A percentile compares a stretch with the other conserved stretches of the same genome.
These are phyloP conservation scores for Emergomyces pasteurianus DNA, from an alignment of 2,329 filamentous ascomycete species.

Conservation along the genomic window DNA sequence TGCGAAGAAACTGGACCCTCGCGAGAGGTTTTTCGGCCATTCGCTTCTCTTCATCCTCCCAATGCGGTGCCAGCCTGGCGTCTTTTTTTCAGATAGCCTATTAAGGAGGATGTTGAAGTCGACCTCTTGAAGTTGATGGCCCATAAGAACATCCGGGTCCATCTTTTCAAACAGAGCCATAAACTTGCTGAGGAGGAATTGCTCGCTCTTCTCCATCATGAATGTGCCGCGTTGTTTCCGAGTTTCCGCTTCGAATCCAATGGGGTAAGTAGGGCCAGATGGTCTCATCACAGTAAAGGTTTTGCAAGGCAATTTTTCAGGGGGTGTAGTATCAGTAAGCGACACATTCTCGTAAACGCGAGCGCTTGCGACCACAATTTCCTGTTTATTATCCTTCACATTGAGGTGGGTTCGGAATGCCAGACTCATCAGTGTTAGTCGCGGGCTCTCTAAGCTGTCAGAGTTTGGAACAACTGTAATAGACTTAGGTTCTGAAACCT, in stretches of 20 bases:
- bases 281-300: slow-evolving; percentile 89
- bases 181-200: slow-evolving; percentile 76
- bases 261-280: slow-evolving; percentile 60
- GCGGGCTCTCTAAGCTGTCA: slow-evolving; percentile 71
- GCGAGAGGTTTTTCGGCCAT: slow-evolving; percentile 81
- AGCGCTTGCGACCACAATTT: slow-evolving; percentile 82
- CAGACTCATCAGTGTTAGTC: slow-evolving; percentile 91
- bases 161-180: slow-evolving; percentile 75
- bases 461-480: slow-evolving; percentile 63
- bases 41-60: slow-evolving; percentile 70
- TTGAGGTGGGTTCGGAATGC: slow-evolving; percentile 82
- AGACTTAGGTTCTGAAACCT: slow-evolving; percentile 64
- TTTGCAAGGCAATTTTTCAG: slow-evolving; percentile 77
- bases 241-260: slow-evolving; percentile 71
- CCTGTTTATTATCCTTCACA: slow-evolving; percentile 86
- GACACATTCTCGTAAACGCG: slow-evolving; percentile 86
- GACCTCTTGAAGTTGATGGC: slow-evolving; percentile 92
- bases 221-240: slow-evolving; percentile 65
- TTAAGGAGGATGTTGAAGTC: slow-evolving; percentile 87
- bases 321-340: slow-evolving; percentile 73
- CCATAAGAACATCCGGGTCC: slow-evolving; percentile 87
- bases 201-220: slow-evolving; percentile 71
- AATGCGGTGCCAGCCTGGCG: slow-evolving; percentile 86
- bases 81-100: slow-evolving; percentile 79
- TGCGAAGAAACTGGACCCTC: slow-evolving; percentile 78